phyloP scores from a whole-genome alignment of 2,329 filamentous ascomycete species.

The Penicillium griseofulvum region DNA sequence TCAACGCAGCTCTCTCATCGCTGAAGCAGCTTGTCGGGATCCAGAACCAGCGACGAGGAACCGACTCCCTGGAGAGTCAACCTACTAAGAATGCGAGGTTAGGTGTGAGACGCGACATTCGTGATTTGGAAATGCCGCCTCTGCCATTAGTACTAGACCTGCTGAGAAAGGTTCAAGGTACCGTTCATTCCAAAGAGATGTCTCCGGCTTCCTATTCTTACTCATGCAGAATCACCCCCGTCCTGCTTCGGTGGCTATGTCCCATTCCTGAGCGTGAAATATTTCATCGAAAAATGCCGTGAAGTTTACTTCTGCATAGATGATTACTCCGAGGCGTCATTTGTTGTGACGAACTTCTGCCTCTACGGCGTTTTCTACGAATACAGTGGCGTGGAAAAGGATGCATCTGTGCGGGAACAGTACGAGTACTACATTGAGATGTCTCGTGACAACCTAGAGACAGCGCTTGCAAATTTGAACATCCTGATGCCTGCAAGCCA shows the following conservation, averaged over 20 bases:
- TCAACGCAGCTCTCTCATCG: conserved; percentile 38
- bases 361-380: conserved; percentile 42
- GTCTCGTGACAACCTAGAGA: conserved; percentile 48
- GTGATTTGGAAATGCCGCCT: conserved; percentile 38
- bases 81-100: conserved; percentile 21
- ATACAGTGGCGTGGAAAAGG: conserved; percentile 20
- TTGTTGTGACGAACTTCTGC: conserved; percentile 40
- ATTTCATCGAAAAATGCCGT: conserved; percentile 41
- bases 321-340: conserved; percentile 41
- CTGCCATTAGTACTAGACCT: conserved; percentile 33
- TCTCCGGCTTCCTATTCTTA: not conserved
- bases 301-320: conserved; percentile 46
- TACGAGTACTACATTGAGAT: conserved; percentile 31
- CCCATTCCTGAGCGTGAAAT: conserved; percentile 34
- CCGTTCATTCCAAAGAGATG: not conserved
- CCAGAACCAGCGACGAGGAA: conserved; percentile 30
- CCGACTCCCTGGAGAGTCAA: conserved; percentile 26
- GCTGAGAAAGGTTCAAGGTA: conserved; percentile 37
- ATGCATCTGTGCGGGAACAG: conserved; percentile 22
- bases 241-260: conserved; percentile 28
- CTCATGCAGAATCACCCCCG: conserved; percentile 20
- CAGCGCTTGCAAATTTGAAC: conserved; percentile 49
- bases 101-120: conserved; percentile 28
- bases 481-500: conserved; percentile 56
- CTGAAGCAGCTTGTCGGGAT: conserved; percentile 41